phyloP scores from a whole-genome alignment of 441 rosid genomes.

The Hypseocharis bilobata region DNA sequence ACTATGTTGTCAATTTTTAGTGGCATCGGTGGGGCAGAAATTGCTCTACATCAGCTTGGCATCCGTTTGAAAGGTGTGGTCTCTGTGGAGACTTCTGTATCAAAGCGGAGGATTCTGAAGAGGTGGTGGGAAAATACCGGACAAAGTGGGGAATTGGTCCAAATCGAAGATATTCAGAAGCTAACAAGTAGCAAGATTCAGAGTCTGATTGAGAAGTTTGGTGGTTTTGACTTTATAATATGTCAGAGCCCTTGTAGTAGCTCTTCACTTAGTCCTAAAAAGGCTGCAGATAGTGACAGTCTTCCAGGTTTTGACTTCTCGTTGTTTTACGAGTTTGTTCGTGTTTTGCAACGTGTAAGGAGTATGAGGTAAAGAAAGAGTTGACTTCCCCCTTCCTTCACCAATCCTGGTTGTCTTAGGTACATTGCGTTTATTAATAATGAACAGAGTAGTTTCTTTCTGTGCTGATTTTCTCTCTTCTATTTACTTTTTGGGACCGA shows the following conservation, averaged over 20 bases:
- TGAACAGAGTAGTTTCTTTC: background rate
- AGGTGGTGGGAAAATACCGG: conserved; percentile 65
- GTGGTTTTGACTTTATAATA: conserved; percentile 60
- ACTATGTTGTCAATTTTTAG: conserved; percentile 64
- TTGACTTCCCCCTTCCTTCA: conserved; percentile 8
- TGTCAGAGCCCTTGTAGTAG: conserved; percentile 56
- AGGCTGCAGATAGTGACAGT: conserved; percentile 10
- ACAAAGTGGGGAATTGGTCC: conserved; percentile 71
- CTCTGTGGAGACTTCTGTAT: conserved; percentile 54
- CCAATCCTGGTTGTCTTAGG: background rate
- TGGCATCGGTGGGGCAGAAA: conserved; percentile 73
- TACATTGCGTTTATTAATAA: too few species aligned
- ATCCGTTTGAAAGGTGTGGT: conserved; percentile 59
- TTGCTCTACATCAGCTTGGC: conserved; percentile 65
- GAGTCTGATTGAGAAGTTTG: conserved; percentile 40
- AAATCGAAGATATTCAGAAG: conserved; percentile 49
- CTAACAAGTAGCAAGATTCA: conserved; percentile 50
- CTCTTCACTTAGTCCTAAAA: conserved; percentile 23
- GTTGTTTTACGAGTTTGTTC: conserved; percentile 62
- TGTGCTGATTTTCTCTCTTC: too few species aligned
- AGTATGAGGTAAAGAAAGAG: conserved; percentile 33
- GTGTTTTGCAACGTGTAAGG: conserved; percentile 60
- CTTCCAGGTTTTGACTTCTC: conserved; percentile 48
- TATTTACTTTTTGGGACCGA: too few species aligned
- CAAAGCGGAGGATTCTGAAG: conserved; percentile 44